Base-by-base conservation (phyloP, 2,329 filamentous ascomycete species). In the Penicillium sp. region DNA sequence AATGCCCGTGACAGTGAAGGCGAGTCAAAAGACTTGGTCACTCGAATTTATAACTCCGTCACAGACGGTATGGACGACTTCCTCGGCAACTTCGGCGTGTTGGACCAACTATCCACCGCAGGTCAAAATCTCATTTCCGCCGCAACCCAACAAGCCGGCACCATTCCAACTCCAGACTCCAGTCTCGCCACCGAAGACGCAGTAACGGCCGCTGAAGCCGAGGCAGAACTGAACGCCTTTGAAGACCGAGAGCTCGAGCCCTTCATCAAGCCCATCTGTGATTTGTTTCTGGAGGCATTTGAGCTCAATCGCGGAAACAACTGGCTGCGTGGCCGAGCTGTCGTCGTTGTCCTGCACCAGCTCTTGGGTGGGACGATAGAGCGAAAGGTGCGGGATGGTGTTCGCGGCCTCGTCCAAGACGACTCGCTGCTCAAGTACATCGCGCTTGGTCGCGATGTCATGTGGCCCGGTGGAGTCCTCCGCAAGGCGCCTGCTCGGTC, bases 31-130 rank as follows among this genome's bases (percentile, higher is more conserved):
- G 72, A 97, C 70, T 92, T 99, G 71, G 94, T 99, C 60, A 92
- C 91, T 0, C 87, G 94, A 4, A 86, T 99, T 45, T 99, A 97
- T 76, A 95, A 95, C 71, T 97, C 93, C 0, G 93, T 99, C 21
- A 90, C 93, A 0, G 94, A 99, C 69, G 94, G 95, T 32, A 95
- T 99, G 88, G 94, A 99, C 70, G 94, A 99, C 65, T 95, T 99
- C 51, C 79, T 99, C 3, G 94, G 94, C 52, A 97, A 96, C 69
- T 93, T 97, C 42, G 91, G 94, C 1, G 92, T 97, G 0, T 82
- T 99, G 29, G 94, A 99, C 66, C 94, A 97, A 71, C 84, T 99
- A 6, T 96, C 92, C 0, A 84, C 92, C 1, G 92, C 94, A 6
- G 93, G 93, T 0, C 93, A 97, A 70, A 97, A 92, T 66, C 83